Base-by-base conservation (phyloP, 352 stramenopile species). In the Phytophthora pistaciae region DNA sequence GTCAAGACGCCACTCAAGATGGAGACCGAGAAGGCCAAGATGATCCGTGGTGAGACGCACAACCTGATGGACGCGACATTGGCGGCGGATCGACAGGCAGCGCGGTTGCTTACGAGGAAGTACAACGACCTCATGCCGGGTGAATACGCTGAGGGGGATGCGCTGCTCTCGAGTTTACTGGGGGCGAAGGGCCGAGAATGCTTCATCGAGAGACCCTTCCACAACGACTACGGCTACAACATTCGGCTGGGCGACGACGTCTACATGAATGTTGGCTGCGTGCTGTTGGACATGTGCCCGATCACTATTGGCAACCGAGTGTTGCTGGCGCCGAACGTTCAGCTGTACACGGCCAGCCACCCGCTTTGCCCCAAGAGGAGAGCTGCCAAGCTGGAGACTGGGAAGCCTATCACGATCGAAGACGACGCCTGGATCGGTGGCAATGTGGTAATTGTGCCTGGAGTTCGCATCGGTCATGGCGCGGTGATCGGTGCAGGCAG, bases 211-310 rank as follows among this genome's bases (percentile, higher is more conserved):
- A 73, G 82, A 50, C 90, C 86, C 5, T 96, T 97, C 69, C 81
- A 90, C 60, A 91, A 84, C 60, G 91, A 97, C 78, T 97, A 97
- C 77, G 91, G 91, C 56, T 88, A 68, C 74, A 93, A 96, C 74
- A 88, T 96, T 62, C 56, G 78, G 36, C 50, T 94, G 10, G 91
- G 74, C 10, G 75, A 88, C 36, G 75, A 78, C 61, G 82, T 93
- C 29, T 94, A 88, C 80, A 93, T 95, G 79, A 97, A 98, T 75
- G 95, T 95, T 74, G 88, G 92, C 65, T 97, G 90, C 57, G 84
- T 91, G 27, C 69, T 98, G 23, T 81, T 98, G 13, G 92, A 98
- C 74, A 83, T 87, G 56, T 92, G 85, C 46, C 66, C 74, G 56
- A 90, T 97, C 66, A 86, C 56, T 44, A 93, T 98, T 60, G 92